phyloP scores from a whole-genome alignment of 805 yeast species.

The Ogataea ganodermae region DNA sequence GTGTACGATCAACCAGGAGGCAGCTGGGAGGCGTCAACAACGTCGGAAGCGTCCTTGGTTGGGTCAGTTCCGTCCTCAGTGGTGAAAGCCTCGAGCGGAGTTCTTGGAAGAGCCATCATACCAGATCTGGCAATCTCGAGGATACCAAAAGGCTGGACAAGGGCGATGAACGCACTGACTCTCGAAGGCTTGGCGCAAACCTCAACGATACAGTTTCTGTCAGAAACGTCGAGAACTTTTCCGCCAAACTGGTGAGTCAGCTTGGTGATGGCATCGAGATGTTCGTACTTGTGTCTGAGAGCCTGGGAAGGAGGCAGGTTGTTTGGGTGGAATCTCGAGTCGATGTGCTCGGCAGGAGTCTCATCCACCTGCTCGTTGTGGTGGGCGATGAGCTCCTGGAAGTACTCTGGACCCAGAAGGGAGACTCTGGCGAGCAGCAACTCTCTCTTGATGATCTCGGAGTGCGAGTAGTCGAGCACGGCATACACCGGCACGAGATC shows the following conservation, averaged over 20 bases:
- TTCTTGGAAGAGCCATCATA: conserved; percentile 98
- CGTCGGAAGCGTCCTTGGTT: conserved; percentile 58
- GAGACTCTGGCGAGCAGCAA: conserved; percentile 89
- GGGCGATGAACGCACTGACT: conserved; percentile 79
- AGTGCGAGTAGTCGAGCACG: conserved; percentile 88
- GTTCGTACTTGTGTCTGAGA: conserved; percentile 88
- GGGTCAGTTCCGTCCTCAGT: conserved; percentile 52
- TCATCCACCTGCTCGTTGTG: conserved; percentile 57
- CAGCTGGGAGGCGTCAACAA: conserved; percentile 83
- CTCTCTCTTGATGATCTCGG: conserved; percentile 90
- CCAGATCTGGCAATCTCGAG: conserved; percentile 96
- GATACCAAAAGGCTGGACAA: conserved; percentile 94
- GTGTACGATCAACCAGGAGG: conserved; percentile 79
- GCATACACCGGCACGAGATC: conserved; percentile 98
- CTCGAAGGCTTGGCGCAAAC: conserved; percentile 92
- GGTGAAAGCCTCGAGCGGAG: conserved; percentile 66
- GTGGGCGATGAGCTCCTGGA: conserved; percentile 88
- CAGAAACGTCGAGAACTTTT: conserved; percentile 86
- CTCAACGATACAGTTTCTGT: conserved; percentile 92
- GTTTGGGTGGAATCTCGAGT: conserved; percentile 75
- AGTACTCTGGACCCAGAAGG: conserved; percentile 95
- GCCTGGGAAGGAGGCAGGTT: conserved; percentile 90
- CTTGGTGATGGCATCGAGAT: conserved; percentile 79
- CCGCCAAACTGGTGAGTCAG: conserved; percentile 91
- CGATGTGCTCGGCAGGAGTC: conserved; percentile 43